Conservation (phyloP, 257 asterid species). For the Cinchona pubescens region DNA sequence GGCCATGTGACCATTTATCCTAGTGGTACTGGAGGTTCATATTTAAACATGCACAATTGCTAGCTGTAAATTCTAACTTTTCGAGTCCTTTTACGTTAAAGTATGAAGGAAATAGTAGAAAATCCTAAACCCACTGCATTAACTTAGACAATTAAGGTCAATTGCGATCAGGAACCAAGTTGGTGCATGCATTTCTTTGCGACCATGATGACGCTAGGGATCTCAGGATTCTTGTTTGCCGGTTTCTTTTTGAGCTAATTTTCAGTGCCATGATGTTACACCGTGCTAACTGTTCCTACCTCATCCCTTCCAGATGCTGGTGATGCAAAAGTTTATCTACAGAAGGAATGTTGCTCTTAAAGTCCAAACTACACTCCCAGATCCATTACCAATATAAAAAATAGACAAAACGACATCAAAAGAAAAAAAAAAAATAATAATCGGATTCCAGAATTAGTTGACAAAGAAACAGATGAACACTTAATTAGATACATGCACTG, state of each 20-base stretch:
- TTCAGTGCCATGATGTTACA: not conserved
- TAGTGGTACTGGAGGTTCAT: too few relatives aligned
- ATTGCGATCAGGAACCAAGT: not conserved
- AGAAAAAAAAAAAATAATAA: not conserved
- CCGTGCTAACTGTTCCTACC: not conserved
- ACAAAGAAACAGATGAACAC: not conserved
- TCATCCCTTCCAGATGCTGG: not conserved
- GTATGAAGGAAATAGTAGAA: not conserved
- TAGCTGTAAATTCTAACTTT: not conserved
- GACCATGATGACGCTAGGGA: not conserved
- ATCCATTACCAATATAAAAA: not conserved
- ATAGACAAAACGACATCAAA: not conserved
- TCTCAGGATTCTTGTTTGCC: not conserved
- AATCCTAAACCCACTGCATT: not conserved
- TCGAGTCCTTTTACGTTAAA: constrained; percentile 1
- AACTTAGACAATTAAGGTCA: not conserved
- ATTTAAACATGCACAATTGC: too few relatives aligned
- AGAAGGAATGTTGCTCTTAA: not conserved
- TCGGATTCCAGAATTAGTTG: not conserved
- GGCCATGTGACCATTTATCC: not conserved
- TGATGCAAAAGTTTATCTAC: not conserved
- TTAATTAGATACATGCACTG: constrained; percentile 8
- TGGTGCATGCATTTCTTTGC: not conserved
- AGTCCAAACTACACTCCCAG: not conserved
- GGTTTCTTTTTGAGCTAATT: not conserved